Evolutionary conservation across 768 basidiomycete genomes (phyloP).

Genomic region (Auricularia sp.): DNA sequence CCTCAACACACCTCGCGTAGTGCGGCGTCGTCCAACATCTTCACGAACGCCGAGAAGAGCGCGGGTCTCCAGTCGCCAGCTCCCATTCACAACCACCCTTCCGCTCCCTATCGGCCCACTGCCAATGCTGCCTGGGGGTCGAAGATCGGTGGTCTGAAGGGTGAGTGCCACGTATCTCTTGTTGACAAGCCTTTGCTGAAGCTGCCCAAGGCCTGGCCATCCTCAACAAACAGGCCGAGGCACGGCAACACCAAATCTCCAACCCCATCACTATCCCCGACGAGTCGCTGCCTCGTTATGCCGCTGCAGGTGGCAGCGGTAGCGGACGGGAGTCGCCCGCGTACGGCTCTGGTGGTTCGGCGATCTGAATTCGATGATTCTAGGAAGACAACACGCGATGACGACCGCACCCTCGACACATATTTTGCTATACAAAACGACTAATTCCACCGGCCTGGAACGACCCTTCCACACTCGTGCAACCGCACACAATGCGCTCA

Average conservation of each 20-base stretch:
- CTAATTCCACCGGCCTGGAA: too few relatives aligned
- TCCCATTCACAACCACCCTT: slow-evolving; percentile 18
- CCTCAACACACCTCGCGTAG: slow-evolving; percentile 1
- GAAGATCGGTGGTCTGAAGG: slow-evolving; percentile 13
- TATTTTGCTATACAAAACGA: too few relatives aligned
- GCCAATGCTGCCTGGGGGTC: background rate
- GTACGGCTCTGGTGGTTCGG: background rate
- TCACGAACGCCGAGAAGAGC: slow-evolving; percentile 6
- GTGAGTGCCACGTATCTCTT: too few relatives aligned
- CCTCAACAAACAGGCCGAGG: too few relatives aligned
- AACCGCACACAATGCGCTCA: too few relatives aligned
- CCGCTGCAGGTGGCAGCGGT: slow-evolving; percentile 26
- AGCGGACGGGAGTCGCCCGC: background rate
- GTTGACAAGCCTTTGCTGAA: slow-evolving; percentile 21
- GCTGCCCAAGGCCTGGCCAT: too few relatives aligned
- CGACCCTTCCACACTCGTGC: too few relatives aligned
- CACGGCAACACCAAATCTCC: too few relatives aligned
- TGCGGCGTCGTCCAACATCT: slow-evolving; percentile 5
- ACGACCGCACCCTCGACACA: too few relatives aligned
- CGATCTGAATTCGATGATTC: background rate
- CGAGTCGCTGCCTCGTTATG: slow-evolving; percentile 53
- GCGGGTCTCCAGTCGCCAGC: slow-evolving; percentile 11
- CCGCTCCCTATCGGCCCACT: slow-evolving; percentile 26
- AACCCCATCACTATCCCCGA: slow-evolving; percentile 48
- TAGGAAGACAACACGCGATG: too few relatives aligned